Conservation (phyloP, 1,284 basidiomycete genomes). For the Meira miltonrushii region DNA sequence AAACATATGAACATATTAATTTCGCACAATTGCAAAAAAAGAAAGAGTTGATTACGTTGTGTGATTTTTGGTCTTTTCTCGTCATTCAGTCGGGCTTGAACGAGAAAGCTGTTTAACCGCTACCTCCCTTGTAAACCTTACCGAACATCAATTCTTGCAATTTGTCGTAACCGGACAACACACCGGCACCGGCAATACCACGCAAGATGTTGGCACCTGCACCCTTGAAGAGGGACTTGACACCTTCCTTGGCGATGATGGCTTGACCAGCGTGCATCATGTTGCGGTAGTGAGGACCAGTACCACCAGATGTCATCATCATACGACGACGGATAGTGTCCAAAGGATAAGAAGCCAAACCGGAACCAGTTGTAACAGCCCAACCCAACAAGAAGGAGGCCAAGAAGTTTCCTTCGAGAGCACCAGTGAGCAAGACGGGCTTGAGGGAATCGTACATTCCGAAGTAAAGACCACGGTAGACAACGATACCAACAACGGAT, state of each 20-base stretch:
- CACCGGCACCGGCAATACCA: constrained; percentile 97
- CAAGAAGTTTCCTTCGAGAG: constrained; percentile 50
- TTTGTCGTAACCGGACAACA: constrained; percentile 77
- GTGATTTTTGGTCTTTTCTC: too few relatives aligned
- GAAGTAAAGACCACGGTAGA: constrained; percentile 54
- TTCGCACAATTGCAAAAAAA: too few relatives aligned
- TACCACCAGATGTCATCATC: constrained; percentile 52
- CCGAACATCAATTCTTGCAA: constrained; percentile 63
- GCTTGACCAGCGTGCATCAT: constrained; percentile 68
- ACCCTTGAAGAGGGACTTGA: constrained; percentile 62
- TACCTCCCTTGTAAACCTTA: constrained; percentile 49
- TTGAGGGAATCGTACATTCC: constrained; percentile 54
- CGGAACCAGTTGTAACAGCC: constrained; percentile 52
- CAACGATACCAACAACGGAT: constrained; percentile 52
- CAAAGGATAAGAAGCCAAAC: constrained; percentile 53
- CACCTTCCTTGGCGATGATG: constrained; percentile 76
- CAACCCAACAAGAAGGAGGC: constrained; percentile 53
- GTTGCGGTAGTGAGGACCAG: constrained; percentile 36
- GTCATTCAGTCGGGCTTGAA: too few relatives aligned
- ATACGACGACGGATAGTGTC: constrained; percentile 53
- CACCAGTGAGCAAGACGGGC: constrained; percentile 51
- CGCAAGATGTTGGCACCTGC: constrained; percentile 96
- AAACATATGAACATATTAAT: too few relatives aligned
- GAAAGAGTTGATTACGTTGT: too few relatives aligned
- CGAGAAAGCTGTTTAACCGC: too few relatives aligned